Percentiles rank a stretch among this genome's conserved stretches.
phyloP scores from a whole-genome alignment of 176 grass and related monocot genomes.

The Zea mays region DNA sequence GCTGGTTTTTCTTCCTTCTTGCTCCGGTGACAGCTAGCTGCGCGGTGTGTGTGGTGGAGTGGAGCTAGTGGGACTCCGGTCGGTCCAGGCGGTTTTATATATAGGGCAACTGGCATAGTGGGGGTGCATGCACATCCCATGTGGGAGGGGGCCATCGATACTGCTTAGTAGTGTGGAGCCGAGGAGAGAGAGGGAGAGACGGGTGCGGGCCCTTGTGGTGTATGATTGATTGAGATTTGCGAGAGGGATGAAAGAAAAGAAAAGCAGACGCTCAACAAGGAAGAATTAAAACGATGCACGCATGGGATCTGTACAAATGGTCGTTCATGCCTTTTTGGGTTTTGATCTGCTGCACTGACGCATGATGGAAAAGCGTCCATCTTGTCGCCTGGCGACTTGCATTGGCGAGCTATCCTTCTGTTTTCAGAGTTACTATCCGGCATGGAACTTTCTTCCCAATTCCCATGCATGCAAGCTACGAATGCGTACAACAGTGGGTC shows the following conservation, averaged over 20 bases:
- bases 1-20: constrained; percentile 24
- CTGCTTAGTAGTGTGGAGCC: constrained; percentile 20
- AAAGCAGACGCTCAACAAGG: not conserved
- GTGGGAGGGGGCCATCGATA: not conserved
- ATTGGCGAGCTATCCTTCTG: too few relatives aligned
- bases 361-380: not conserved
- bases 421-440: too few relatives aligned
- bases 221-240: not conserved
- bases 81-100: not conserved
- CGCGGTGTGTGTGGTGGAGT: not conserved
- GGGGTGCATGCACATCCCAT: too few relatives aligned
- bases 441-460: too few relatives aligned
- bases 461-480: too few relatives aligned
- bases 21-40: not conserved
- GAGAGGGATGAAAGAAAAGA: not conserved
- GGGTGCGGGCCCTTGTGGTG: not conserved
- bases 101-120: too few relatives aligned
- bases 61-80: constrained; percentile 10
- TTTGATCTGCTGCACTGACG: not conserved
- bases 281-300: not conserved
- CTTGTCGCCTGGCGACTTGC: not conserved
- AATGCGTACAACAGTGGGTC: too few relatives aligned
- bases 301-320: not conserved
- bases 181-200: not conserved
- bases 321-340: not conserved